phyloP scores from a whole-genome alignment of 176 grass and related monocot genomes.

The Triticum urartu region DNA sequence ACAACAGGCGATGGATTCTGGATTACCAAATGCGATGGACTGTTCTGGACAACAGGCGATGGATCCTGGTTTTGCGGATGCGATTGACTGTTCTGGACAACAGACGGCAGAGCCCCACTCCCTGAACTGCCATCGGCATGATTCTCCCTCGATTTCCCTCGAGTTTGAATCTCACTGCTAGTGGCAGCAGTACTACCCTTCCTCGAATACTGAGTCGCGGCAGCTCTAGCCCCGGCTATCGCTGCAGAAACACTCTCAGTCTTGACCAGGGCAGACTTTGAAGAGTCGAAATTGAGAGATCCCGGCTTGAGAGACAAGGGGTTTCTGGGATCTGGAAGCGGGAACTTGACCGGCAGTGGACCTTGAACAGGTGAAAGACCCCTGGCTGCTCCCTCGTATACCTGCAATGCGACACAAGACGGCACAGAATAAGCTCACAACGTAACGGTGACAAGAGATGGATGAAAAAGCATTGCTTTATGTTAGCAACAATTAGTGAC shows the following conservation, averaged over 20 bases:
- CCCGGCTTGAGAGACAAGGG: slow-evolving; percentile 58
- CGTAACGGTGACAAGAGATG: not conserved
- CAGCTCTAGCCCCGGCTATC: slow-evolving; percentile 65
- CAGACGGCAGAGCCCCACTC: not conserved
- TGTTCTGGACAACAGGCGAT: not conserved
- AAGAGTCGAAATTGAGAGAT: slow-evolving; percentile 34
- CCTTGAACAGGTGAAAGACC: slow-evolving; percentile 62
- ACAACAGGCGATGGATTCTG: slow-evolving; percentile 9
- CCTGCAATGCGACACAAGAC: slow-evolving; percentile 10
- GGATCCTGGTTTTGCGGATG: not conserved
- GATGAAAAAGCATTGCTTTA: not conserved
- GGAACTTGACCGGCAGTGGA: slow-evolving; percentile 77
- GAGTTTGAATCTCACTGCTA: not conserved
- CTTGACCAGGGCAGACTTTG: slow-evolving; percentile 31
- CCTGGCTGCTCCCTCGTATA: slow-evolving; percentile 72
- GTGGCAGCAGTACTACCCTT: slow-evolving; percentile 19
- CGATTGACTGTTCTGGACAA: not conserved
- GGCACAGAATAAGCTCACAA: not conserved
- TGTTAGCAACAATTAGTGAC: not conserved
- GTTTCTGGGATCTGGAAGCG: slow-evolving; percentile 61
- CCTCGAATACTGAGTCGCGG: slow-evolving; percentile 67
- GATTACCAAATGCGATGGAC: not conserved
- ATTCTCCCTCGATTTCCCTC: slow-evolving; percentile 5
- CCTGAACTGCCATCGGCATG: not conserved
- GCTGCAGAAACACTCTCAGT: slow-evolving; percentile 56